Evolutionary conservation across 495 filamentous ascomycete genomes (phyloP), one percentile per base, ranked within the genome.

Genomic region (Bacidia gigantensis): DNA sequence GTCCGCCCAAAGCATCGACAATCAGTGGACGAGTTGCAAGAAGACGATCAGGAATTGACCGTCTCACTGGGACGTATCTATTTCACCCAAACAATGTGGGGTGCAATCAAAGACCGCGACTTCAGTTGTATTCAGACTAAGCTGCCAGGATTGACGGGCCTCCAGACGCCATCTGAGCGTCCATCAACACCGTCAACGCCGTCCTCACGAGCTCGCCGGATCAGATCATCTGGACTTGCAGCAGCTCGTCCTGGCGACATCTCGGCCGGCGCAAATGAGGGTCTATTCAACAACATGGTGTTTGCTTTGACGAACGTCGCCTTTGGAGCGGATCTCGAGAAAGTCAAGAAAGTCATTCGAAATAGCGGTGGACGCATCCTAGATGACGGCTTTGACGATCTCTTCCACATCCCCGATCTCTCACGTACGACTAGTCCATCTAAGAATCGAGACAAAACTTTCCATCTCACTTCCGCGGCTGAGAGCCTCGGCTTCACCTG

Each of bases 361-460:
- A 60, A 67, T 10, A 77, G 87, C 56, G 92, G 89, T 24, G 92
- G 89, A 1, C 64, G 65, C 9, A 69, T 98, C 24, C 67, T 98
- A 0, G 65, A 78, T 2, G 73, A 77, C 40, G 88, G 88, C 0
- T 96, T 98, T 58, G 83, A 93, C 46, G 80, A 86, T 55, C 70
- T 98, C 9, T 98, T 97, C 58, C 75, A 81, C 3, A 58, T 71
- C 22, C 71, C 72, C 9, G 66, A 61, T 12, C 67, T 68, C 21
- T 60, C 61, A 21, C 69, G 67, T 54, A 54, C 50, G 10, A 38
- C 51, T 25, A 59, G 51, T 14, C 51, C 57, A 12, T 42, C 49
- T 10, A 43, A 53, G 10, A 56, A 64, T 25, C 56, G 63, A 38
- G 62, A 61, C 29, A 20, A 56, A 65, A 3, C 56, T 1, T 67